Percentiles rank a stretch among this genome's conserved stretches.
Conservation (phyloP, 1,284 basidiomycete genomes). For the Jaminaea rosea region DNA sequence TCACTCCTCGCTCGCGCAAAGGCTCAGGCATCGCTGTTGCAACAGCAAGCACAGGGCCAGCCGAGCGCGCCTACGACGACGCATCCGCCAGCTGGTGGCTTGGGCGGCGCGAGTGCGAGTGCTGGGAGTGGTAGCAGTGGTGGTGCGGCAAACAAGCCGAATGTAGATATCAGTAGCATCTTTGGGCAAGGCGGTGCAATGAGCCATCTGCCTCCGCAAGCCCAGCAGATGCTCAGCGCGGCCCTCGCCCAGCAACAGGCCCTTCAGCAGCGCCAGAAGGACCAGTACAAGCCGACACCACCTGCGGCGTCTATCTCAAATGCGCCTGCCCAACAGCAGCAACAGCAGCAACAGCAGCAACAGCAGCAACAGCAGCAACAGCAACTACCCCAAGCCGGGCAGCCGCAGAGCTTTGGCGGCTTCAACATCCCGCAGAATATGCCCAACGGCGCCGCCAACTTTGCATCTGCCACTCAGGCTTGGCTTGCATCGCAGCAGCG, state of each 20-base stretch:
- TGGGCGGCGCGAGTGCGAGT: no score
- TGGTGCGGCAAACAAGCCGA: no score
- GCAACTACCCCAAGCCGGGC: background rate
- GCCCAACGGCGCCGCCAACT: background rate
- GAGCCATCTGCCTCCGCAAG: background rate
- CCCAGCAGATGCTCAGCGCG: background rate
- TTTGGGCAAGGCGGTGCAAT: no score
- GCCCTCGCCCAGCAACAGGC: background rate
- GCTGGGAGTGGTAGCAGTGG: no score
- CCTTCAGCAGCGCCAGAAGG: background rate
- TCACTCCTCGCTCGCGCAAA: no score
- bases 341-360: background rate
- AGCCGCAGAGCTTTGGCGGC: background rate
- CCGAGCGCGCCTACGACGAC: no score
- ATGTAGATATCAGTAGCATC: no score
- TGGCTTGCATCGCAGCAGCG: background rate
- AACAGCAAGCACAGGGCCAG: no score
- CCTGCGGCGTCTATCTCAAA: no score
- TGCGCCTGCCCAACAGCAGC: background rate
- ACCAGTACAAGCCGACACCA: background rate
- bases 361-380: conserved; percentile 1
- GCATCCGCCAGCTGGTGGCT: no score
- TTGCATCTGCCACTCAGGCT: background rate
- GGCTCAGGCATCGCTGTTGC: no score
- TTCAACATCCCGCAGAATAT: background rate